phyloP scores from a whole-genome alignment of 148 eudicot species.

The Camellia sinensis region DNA sequence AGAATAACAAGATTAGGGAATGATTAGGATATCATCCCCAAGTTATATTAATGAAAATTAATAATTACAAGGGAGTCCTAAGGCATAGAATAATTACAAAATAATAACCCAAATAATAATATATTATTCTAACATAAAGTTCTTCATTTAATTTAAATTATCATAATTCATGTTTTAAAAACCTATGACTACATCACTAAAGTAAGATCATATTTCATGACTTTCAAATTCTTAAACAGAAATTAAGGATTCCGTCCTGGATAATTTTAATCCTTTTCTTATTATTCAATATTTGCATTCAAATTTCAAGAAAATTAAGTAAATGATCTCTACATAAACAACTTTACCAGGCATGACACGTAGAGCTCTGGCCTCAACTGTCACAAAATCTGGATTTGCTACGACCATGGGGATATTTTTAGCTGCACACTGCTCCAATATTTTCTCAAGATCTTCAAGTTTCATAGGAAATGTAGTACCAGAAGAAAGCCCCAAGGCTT shows the following conservation, averaged over 20 bases:
- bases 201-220: not conserved
- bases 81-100: too few relatives aligned
- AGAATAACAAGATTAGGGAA: too few relatives aligned
- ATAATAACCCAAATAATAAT: too few relatives aligned
- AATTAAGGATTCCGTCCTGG: not conserved
- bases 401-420: constrained; percentile 90
- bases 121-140: too few relatives aligned
- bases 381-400: constrained; percentile 95
- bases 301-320: not conserved
- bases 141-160: too few relatives aligned
- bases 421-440: constrained; percentile 62
- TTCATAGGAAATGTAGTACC: constrained; percentile 57
- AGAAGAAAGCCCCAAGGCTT: constrained; percentile 80
- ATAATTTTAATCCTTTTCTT: not conserved
- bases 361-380: constrained; percentile 88
- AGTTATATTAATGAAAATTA: too few relatives aligned
- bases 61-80: too few relatives aligned
- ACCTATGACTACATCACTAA: too few relatives aligned
- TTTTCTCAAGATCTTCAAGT: constrained; percentile 70
- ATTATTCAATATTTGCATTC: not conserved
- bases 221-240: not conserved
- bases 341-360: constrained; percentile 89
- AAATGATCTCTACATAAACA: not conserved
- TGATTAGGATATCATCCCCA: too few relatives aligned
- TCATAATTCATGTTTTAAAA: too few relatives aligned